Conservation (phyloP, 148 eudicot species). For the Persicaria tinctoria region DNA sequence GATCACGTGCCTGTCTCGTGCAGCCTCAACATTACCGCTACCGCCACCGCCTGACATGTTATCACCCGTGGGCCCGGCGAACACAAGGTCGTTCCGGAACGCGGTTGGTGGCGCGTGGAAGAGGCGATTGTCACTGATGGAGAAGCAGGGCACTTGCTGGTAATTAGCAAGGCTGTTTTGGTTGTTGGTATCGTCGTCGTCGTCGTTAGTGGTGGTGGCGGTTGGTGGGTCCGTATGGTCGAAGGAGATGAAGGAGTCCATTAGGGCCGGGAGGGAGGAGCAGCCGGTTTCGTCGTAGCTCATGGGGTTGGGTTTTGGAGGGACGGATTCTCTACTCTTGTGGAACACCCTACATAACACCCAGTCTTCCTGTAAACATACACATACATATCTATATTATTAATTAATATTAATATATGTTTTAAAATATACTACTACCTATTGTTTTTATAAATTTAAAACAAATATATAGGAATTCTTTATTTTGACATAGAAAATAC, state of each 20-base stretch:
- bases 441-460: too few species aligned
- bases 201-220: neutral
- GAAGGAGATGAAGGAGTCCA: constrained; percentile 15
- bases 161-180: neutral
- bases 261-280: constrained; percentile 12
- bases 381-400: neutral
- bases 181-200: neutral
- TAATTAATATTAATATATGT: too few species aligned
- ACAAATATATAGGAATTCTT: too few species aligned
- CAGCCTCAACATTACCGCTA: too few species aligned
- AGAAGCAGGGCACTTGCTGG: constrained; percentile 20
- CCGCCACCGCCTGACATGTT: too few species aligned
- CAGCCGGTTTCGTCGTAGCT: constrained; percentile 7
- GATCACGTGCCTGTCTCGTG: constrained; percentile 41
- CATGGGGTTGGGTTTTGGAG: neutral
- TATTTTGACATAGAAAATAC: too few species aligned
- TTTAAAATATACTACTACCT: too few species aligned
- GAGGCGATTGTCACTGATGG: neutral
- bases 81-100: neutral
- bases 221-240: neutral
- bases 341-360: constrained; percentile 15
- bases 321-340: constrained; percentile 12
- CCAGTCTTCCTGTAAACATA: constrained; percentile 15
- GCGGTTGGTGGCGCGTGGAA: constrained; percentile 1
- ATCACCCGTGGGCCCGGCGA: too few species aligned